These are phyloP conservation scores for Aphanomyces astaci DNA, from an alignment of 352 stramenopile genomes.

Conservation along the genomic window DNA sequence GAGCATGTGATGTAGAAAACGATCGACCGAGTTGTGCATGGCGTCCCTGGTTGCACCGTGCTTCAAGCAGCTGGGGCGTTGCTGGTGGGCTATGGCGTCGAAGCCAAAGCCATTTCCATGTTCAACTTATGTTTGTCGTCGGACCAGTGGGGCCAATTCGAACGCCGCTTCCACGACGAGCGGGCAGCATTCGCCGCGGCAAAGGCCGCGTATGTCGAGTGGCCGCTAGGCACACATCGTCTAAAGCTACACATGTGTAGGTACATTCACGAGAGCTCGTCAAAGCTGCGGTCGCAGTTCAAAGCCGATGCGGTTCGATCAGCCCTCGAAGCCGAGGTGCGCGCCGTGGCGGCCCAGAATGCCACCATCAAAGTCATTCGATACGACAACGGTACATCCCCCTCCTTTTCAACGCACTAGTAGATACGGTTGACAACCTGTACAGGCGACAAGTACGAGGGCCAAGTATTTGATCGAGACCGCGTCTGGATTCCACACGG, in stretches of 20 bases:
- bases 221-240: background rate
- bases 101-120: conserved; percentile 38
- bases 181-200: conserved; percentile 37
- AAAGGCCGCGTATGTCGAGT: conserved; percentile 40
- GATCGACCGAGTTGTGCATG: conserved; percentile 42
- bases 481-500: conserved; percentile 45
- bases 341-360: background rate
- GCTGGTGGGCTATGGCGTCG: conserved; percentile 38
- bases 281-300: conserved; percentile 26
- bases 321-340: conserved; percentile 25
- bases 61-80: conserved; percentile 45
- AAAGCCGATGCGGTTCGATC: conserved; percentile 36
- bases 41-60: conserved; percentile 25
- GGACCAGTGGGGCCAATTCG: conserved; percentile 6
- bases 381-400: conserved; percentile 40
- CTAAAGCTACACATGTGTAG: background rate
- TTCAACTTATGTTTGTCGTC: conserved; percentile 31
- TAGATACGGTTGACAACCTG: background rate
- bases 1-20: conserved; percentile 21
- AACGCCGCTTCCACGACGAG: conserved; percentile 40
- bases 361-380: conserved; percentile 29
- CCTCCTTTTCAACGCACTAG: background rate
- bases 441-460: conserved; percentile 46
- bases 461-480: conserved; percentile 38
- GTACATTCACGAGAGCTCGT: conserved; percentile 10